Conservation (phyloP, 2,329 filamentous ascomycete species). For the Fonsecaea monophora region DNA sequence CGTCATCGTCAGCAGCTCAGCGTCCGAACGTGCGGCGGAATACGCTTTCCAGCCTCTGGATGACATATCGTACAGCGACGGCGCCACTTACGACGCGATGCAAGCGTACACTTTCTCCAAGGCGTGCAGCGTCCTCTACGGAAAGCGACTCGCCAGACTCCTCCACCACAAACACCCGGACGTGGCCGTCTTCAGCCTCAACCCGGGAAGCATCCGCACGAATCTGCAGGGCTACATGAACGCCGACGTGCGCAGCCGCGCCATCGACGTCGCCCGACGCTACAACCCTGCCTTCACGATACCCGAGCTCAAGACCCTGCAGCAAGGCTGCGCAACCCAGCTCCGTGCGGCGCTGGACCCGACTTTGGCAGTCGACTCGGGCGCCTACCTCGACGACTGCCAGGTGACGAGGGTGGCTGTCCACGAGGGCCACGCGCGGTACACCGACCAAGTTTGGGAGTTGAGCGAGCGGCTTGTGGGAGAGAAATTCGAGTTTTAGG, state of each 20-base stretch:
- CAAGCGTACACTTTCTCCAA: constrained; percentile 55
- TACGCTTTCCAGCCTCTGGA: constrained; percentile 42
- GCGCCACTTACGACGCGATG: constrained; percentile 46
- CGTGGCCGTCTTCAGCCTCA: constrained; percentile 29
- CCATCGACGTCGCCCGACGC: constrained; percentile 11
- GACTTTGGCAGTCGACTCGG: constrained; percentile 29
- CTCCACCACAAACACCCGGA: constrained; percentile 15
- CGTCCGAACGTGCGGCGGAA: constrained; percentile 22
- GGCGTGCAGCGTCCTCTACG: constrained; percentile 53
- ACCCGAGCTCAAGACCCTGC: constrained; percentile 38
- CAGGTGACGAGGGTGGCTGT: constrained; percentile 43
- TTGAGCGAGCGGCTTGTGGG: constrained; percentile 55
- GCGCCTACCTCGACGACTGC: constrained; percentile 52
- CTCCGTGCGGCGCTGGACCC: constrained; percentile 46
- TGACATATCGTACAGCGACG: constrained; percentile 46
- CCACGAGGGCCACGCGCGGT: constrained; percentile 21
- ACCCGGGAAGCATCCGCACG: constrained; percentile 33
- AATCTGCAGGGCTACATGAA: constrained; percentile 32
- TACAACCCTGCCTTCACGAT: constrained; percentile 29
- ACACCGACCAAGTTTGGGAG: constrained; percentile 54
- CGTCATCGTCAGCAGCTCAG: constrained; percentile 43
- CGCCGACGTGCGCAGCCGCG: constrained; percentile 22
- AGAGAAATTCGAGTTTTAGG: constrained; percentile 44
- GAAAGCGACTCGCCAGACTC: constrained; percentile 24
- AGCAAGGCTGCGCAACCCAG: constrained; percentile 45